These are phyloP conservation scores for Boletus tomentosulus DNA, from an alignment of 768 basidiomycete species.

Conservation along the genomic window DNA sequence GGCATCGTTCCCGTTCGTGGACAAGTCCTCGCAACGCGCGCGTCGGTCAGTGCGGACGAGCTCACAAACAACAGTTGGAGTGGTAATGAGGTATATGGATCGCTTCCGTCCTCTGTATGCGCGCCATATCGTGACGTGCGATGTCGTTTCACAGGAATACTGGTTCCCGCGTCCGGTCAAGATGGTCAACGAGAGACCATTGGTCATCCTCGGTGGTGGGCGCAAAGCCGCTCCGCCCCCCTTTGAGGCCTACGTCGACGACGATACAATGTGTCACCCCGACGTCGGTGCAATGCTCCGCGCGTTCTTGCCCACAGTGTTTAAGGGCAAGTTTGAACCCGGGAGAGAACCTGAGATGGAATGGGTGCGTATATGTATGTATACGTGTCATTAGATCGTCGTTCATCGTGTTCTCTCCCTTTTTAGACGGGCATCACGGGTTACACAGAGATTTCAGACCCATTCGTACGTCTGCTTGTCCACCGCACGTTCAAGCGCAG, in stretches of 20 bases:
- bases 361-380: constrained; percentile 42
- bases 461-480: constrained; percentile 51
- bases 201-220: constrained; percentile 73
- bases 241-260: constrained; percentile 49
- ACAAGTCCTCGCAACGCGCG: constrained; percentile 49
- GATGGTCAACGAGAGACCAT: constrained; percentile 35
- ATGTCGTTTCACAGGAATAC: too few relatives aligned
- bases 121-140: too few relatives aligned
- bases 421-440: constrained; percentile 81
- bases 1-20: too few relatives aligned
- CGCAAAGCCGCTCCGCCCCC: constrained; percentile 39
- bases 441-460: constrained; percentile 55
- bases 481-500: neutral
- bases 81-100: constrained; percentile 31
- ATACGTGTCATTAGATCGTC: neutral
- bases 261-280: constrained; percentile 54
- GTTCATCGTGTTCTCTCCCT: too few relatives aligned
- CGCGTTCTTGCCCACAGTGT: constrained; percentile 52
- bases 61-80: constrained; percentile 46
- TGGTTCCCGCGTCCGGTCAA: constrained; percentile 71
- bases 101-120: too few relatives aligned
- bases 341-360: constrained; percentile 58
- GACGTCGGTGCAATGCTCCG: constrained; percentile 47
- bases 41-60: constrained; percentile 34
- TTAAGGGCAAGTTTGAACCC: constrained; percentile 49